Conservation (phyloP, 257 asterid genomes). For the Nicotiana knightiana region DNA sequence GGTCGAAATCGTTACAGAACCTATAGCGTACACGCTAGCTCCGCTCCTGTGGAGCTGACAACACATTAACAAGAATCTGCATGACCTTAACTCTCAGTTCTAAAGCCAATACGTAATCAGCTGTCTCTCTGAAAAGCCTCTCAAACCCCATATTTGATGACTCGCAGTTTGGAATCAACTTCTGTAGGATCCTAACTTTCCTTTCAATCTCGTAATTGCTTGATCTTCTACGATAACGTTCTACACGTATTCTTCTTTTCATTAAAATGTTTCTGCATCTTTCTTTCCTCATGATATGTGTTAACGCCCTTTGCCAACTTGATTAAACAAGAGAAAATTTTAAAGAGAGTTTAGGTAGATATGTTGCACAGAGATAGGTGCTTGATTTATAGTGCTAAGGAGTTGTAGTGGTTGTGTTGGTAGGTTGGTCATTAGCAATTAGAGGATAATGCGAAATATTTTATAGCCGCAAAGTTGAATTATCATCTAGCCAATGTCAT, state of each 20-base stretch:
- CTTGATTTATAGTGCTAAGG: conserved; percentile 12
- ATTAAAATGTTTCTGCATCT: conserved; percentile 17
- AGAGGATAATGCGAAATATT: conserved; percentile 29
- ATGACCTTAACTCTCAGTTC: conserved; percentile 47
- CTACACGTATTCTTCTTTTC: conserved; percentile 39
- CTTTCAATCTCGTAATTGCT: conserved; percentile 20
- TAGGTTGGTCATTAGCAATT: conserved; percentile 9
- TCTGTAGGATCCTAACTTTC: conserved; percentile 47
- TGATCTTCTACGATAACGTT: conserved; percentile 12
- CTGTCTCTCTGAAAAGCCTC: conserved; percentile 44
- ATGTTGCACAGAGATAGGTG: neutral
- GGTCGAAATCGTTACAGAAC: no score
- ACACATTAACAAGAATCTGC: conserved; percentile 42
- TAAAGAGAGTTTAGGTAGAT: neutral
- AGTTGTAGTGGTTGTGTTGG: neutral
- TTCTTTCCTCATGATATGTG: conserved; percentile 8
- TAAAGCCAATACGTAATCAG: conserved; percentile 50
- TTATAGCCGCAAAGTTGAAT: neutral
- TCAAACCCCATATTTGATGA: conserved; percentile 38
- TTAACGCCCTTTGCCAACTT: neutral
- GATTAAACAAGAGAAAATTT: neutral
- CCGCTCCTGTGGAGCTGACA: conserved; percentile 14
- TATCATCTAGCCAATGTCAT: neutral
- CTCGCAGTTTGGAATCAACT: conserved; percentile 45
- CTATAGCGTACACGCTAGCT: no score